These are phyloP conservation scores for Closterium sp. DNA, from an alignment of 139 green algal species.

Conservation along the genomic window DNA sequence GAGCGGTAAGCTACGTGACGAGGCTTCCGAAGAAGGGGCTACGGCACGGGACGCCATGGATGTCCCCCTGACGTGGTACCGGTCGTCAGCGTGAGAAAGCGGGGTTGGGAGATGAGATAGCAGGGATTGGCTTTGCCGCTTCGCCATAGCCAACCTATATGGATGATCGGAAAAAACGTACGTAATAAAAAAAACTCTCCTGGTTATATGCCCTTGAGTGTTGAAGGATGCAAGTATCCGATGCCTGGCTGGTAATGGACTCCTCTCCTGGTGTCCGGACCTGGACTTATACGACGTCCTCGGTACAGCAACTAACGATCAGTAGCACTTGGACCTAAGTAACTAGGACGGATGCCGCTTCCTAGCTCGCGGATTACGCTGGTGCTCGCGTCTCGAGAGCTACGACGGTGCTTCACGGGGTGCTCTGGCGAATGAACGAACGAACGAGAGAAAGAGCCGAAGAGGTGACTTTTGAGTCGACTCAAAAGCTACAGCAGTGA, in stretches of 20 bases:
- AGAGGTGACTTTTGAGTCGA: too few species aligned
- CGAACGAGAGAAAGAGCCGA: too few species aligned
- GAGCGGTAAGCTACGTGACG: not conserved
- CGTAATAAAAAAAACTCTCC: not conserved
- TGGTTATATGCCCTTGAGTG: too few species aligned
- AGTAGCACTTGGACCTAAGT: too few species aligned
- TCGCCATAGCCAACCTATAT: not conserved
- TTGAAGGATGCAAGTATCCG: too few species aligned
- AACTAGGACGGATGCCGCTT: not conserved
- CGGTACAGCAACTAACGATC: too few species aligned
- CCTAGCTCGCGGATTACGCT: not conserved
- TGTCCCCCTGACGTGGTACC: not conserved
- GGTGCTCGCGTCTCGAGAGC: not conserved
- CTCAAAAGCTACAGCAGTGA: not conserved
- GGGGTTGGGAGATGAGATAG: not conserved
- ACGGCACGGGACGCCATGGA: not conserved
- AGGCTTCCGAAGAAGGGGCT: not conserved
- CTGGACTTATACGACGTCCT: too few species aligned
- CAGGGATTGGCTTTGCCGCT: not conserved
- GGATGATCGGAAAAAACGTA: not conserved
- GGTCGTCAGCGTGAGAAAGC: not conserved
- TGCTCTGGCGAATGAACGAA: too few species aligned
- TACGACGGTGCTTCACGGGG: too few species aligned
- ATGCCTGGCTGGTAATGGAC: too few species aligned
- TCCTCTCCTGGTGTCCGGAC: too few species aligned